phyloP scores from a whole-genome alignment of 192 early-diverging fungal species.

The Coemansia sp. region DNA sequence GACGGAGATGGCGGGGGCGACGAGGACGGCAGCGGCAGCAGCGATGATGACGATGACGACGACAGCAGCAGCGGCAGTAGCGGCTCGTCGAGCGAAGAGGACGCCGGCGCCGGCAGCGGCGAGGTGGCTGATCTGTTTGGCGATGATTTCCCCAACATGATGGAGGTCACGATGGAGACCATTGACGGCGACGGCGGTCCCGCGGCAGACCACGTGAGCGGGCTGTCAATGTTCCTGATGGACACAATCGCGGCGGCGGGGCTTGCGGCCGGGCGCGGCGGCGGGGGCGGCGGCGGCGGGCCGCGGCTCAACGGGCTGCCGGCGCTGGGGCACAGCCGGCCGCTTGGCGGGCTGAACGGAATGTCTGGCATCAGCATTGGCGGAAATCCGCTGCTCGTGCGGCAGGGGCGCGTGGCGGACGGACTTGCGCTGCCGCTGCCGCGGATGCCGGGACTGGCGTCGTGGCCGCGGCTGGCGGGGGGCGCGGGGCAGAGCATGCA shows the following conservation, averaged over 20 bases:
- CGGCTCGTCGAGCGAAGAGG: constrained; percentile 10
- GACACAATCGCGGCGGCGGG: constrained; percentile 20
- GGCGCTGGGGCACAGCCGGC: constrained; percentile 11
- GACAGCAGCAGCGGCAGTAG: constrained; percentile 2
- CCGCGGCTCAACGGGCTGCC: constrained; percentile 6
- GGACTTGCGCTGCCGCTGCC: constrained; percentile 1
- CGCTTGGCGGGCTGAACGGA: constrained; percentile 21
- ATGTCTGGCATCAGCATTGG: constrained; percentile 2
- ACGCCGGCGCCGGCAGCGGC: constrained; percentile 15
- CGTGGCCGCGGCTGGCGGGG: constrained; percentile 12
- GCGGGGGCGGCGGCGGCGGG: constrained; percentile 1
- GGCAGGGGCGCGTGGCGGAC: not conserved
- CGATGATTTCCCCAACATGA: constrained; percentile 16
- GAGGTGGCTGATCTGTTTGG: constrained; percentile 36
- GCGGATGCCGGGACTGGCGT: constrained; percentile 18
- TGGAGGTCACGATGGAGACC: constrained; percentile 46
- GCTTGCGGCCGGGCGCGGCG: constrained; percentile 6
- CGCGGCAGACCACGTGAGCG: not conserved
- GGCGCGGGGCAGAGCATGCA: constrained; percentile 25
- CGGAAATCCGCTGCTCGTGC: not conserved
- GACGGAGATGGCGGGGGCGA: constrained; percentile 1
- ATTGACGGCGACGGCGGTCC: constrained; percentile 19
- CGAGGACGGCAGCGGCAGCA: constrained; percentile 3
- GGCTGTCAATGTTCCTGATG: constrained; percentile 22
- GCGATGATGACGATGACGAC: constrained; percentile 5